Base-by-base conservation (phyloP, 257 asterid genomes). In the Craterostigma plantagineum region DNA sequence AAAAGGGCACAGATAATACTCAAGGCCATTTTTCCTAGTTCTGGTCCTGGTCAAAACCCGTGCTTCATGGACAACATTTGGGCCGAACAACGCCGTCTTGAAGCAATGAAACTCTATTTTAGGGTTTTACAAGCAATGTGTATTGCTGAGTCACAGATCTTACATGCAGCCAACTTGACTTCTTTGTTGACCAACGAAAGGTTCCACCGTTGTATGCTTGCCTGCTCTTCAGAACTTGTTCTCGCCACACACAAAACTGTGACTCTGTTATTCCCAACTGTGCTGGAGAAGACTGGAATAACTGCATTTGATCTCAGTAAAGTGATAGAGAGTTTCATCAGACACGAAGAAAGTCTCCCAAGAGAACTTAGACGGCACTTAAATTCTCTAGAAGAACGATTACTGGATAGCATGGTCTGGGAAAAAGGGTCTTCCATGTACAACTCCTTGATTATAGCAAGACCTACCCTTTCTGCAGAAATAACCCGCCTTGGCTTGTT, bases 201-300 rank as follows among this genome's bases (percentile, higher is more conserved):
- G 72, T 90, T 90, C 55, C 99, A 90, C 56, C 70, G 96, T 67
- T 90, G 99, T 57, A 83, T 90, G 99, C 94, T 90, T 35, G 96
- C 99, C 43, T 90, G 99, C 65, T 90, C 99, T 9, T 92, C 99
- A 10, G 99, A 90, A 59, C 78, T 90, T 49, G 96, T 90, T 63
- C 99, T 90, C 50, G 96, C 99, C 50, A 90, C 99, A 10, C 99
- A 90, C 61, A 83, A 83, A 71, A 90, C 99, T 7, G 96, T 76
- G 34, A 83, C 99, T 11, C 80, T 90, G 92, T 46, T 90, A 63
- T 83, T 90, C 73, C 99, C 96, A 46, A 69, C 96, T 45, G 96
- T 90, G 45, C 54, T 90, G 61, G 99, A 90, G 64, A 83, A 80
- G 66, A 90, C 96, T 14, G 99, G 99, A 58, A 80, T 90, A 62